These are phyloP conservation scores for Leccinum pellstonianum DNA, from an alignment of 768 basidiomycete species.

Conservation along the genomic window DNA sequence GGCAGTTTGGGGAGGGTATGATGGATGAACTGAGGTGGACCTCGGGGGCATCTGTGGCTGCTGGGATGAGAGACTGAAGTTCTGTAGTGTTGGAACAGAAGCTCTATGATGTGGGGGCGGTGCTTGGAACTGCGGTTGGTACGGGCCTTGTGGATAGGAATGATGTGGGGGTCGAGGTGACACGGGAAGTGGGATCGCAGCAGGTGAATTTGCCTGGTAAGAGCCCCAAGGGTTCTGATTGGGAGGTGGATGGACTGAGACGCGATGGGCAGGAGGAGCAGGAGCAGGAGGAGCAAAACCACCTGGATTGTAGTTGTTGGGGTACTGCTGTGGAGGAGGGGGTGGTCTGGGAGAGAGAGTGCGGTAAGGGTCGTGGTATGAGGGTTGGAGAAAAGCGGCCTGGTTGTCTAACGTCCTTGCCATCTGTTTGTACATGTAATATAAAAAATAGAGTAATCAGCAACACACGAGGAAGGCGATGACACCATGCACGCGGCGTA, in stretches of 20 bases:
- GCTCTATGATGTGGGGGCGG: slow-evolving; percentile 25
- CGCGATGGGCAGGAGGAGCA: slow-evolving; percentile 7
- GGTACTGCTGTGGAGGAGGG: slow-evolving; percentile 22
- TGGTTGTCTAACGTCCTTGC: slow-evolving; percentile 60
- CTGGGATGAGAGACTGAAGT: slow-evolving; percentile 26
- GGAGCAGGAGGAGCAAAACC: slow-evolving; percentile 11
- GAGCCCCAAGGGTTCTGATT: slow-evolving; percentile 27
- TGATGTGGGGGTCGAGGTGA: slow-evolving; percentile 25
- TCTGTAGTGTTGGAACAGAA: slow-evolving; percentile 20
- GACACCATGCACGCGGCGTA: slow-evolving; percentile 36
- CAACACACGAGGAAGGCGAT: slow-evolving; percentile 5
- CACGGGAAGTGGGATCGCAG: slow-evolving; percentile 19
- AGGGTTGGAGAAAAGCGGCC: slow-evolving; percentile 25
- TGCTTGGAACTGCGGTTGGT: slow-evolving; percentile 23
- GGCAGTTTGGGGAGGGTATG: slow-evolving; percentile 21
- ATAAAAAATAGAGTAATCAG: slow-evolving; percentile 22
- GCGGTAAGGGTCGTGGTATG: slow-evolving; percentile 23
- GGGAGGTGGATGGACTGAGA: slow-evolving; percentile 24
- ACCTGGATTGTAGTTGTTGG: slow-evolving; percentile 16
- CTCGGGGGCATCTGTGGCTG: slow-evolving; percentile 24
- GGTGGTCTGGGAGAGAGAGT: slow-evolving; percentile 25
- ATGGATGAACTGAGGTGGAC: slow-evolving; percentile 14
- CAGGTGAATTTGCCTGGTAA: slow-evolving; percentile 9
- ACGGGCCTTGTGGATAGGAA: slow-evolving; percentile 12
- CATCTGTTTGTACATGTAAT: slow-evolving; percentile 49